Evolutionary conservation across 139 green algal species (phyloP).

Genomic region (Picochlorum sp.): DNA sequence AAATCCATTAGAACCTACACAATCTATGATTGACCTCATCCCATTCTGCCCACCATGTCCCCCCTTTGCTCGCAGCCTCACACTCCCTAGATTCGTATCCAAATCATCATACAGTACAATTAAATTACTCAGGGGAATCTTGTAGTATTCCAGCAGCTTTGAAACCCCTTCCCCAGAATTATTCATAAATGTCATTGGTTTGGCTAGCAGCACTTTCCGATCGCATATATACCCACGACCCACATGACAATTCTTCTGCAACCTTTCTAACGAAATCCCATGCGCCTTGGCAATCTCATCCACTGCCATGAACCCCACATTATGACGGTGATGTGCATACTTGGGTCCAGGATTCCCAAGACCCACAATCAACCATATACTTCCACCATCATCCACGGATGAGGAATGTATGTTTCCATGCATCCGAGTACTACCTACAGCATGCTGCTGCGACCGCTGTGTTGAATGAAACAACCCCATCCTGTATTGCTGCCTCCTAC

Average conservation of each 20-base stretch:
- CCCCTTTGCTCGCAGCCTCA: constrained; percentile 63
- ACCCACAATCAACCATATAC: constrained; percentile 57
- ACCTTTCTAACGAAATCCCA: constrained; percentile 48
- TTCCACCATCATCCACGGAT: background rate
- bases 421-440: no score
- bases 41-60: constrained; percentile 93
- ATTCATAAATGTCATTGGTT: constrained; percentile 93
- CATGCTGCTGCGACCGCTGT: no score
- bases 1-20: constrained; percentile 61
- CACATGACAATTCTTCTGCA: constrained; percentile 61
- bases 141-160: constrained; percentile 62
- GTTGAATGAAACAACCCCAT: constrained; percentile 3
- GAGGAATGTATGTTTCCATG: background rate
- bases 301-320: constrained; percentile 81
- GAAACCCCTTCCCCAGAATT: constrained; percentile 66
- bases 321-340: constrained; percentile 74
- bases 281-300: constrained; percentile 51
- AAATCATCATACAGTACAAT: constrained; percentile 87
- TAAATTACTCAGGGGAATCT: constrained; percentile 44
- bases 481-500: background rate
- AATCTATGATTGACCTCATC: constrained; percentile 74
- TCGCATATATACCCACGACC: constrained; percentile 35
- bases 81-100: constrained; percentile 42
- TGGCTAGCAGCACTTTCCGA: constrained; percentile 62
- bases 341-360: constrained; percentile 68